Conservation (phyloP, 1,284 basidiomycete species). For the Mycena citricolor region DNA sequence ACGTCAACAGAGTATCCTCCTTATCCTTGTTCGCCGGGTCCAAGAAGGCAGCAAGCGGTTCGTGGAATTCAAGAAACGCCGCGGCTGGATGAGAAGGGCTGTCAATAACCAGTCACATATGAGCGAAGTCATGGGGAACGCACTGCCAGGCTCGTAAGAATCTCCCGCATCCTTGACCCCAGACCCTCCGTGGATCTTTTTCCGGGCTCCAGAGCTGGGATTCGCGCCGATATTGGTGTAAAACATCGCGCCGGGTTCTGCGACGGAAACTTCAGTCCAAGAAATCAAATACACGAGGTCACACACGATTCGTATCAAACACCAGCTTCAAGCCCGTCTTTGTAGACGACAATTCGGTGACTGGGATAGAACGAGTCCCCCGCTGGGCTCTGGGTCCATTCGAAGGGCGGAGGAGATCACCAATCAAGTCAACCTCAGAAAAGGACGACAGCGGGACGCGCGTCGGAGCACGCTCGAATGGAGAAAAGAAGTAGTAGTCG, state of each 20-base stretch:
- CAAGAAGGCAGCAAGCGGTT: slow-evolving; percentile 54
- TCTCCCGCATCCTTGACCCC: slow-evolving; percentile 56
- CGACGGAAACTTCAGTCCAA: slow-evolving; percentile 1
- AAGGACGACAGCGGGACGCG: slow-evolving; percentile 39
- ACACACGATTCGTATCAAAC: slow-evolving; percentile 71
- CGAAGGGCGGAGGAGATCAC: slow-evolving; percentile 42
- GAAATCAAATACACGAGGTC: neutral
- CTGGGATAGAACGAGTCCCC: slow-evolving; percentile 36
- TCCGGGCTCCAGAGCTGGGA: slow-evolving; percentile 48
- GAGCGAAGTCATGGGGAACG: slow-evolving; percentile 25
- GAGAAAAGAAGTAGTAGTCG: slow-evolving; percentile 59
- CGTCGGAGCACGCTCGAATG: slow-evolving; percentile 34
- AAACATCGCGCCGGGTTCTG: slow-evolving; percentile 73
- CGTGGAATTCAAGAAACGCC: slow-evolving; percentile 75
- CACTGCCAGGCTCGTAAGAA: slow-evolving; percentile 60
- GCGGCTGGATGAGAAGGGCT: slow-evolving; percentile 42
- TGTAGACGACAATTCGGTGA: slow-evolving; percentile 54
- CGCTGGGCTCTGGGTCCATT: slow-evolving; percentile 26
- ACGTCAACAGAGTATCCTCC: slow-evolving; percentile 55
- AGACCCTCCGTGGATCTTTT: slow-evolving; percentile 75
- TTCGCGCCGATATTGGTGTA: slow-evolving; percentile 61
- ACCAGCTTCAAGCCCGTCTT: slow-evolving; percentile 59
- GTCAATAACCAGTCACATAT: slow-evolving; percentile 4
- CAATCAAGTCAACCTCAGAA: slow-evolving; percentile 44
- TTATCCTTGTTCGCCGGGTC: slow-evolving; percentile 45